Base-by-base conservation (phyloP, 176 grass and related monocot species). In the Alopecurus myosuroides region DNA sequence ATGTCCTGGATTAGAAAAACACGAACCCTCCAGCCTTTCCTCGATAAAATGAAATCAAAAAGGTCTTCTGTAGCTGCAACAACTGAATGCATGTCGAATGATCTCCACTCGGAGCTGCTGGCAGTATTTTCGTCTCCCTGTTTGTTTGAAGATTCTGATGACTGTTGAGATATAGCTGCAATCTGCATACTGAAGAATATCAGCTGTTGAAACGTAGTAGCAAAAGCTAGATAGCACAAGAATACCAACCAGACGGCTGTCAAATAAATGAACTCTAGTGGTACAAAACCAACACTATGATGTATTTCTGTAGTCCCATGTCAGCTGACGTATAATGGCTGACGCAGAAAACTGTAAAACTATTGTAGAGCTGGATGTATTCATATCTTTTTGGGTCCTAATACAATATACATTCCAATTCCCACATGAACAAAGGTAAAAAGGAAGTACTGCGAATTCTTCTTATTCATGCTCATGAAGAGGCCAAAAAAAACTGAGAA, bases 1-100 rank as follows among this genome's bases (percentile, higher is more conserved):
- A 98, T 95, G 72, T 98, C 95, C 85, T 95, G 95, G 67, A 95
- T 77, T 44, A 98, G 91, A 48, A 98, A 98, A 87, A 98, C 87
- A 71, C 93, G 93, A 71, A 98, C 91, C 55, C 93, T 93, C 93
- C 93, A 95, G 56, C 96, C 96, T 90, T 95, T 98, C 45, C 89
- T 88, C 9, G 93, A 98, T 70, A 98, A 87, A 86, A 98, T 90
- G 80, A 98, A 98, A 65, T 69, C 33, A 79, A 98, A 83, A 49
- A 98, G 85, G 82, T 98, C 96, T 87, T 98, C 96, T 88, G 96
- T 98, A 25, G 93, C 89, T 68, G 91, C 89, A 87, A 98, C 86
- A 36, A 98, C 96, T 29, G 96, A 93, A 77, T 88, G 93, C 87
- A 95, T 98, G 77, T 98, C 93, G 56, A 98, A 95, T 29, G 87